Base-by-base conservation (phyloP, 139 green algal species). In the Ettlia oleoabundans region DNA sequence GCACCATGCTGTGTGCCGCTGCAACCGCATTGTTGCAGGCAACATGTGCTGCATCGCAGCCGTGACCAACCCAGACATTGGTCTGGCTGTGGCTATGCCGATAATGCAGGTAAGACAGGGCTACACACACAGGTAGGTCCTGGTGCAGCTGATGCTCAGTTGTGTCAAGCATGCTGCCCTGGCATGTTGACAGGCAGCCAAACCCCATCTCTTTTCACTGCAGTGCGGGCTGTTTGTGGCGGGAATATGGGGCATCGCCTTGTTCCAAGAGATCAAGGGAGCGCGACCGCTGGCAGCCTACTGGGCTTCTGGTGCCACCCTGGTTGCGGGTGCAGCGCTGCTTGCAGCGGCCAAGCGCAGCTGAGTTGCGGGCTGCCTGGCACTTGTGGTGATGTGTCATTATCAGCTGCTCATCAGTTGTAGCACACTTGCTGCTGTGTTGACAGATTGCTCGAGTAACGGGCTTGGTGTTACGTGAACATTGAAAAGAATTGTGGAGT, bases 221-320 rank as follows among this genome's bases (percentile, higher is more conserved):
- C 88, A 92, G 67, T 88, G 69, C 33, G 87, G 84, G 9, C 78
- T 92, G 32, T 82, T 90, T 53, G 75, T 92, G 26, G 84, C 84
- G 26, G 88, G 88, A 3, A 28, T 88, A 3, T 92, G 88, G 88
- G 88, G 88, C 52, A 86, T 92, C 0, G 26, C 81, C 0, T 24
- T 89, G n/a, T 92, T 88, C 70, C 22, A 65, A 15, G 87, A 92
- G 41, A 38, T 80, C 10, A 24, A n/a, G 28, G 73, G 73, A 2
- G 32, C 9, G 1, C 35, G 53, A 9, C 7, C 37, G 15, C 61
- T 92, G 24, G 55, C 38, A 9, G 28, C 76, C 3, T 89, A 86
- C 22, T 87, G 77, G 77, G 13, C 78, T 2, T 79, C 76, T 21
- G 77, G 66, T 7, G 24, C 58, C 18, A 53, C 80, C 4, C 66